A percentile compares a stretch with the other conserved stretches of the same genome.
phyloP scores from a whole-genome alignment of 768 basidiomycete genomes.

The Auriscalpium orientale region DNA sequence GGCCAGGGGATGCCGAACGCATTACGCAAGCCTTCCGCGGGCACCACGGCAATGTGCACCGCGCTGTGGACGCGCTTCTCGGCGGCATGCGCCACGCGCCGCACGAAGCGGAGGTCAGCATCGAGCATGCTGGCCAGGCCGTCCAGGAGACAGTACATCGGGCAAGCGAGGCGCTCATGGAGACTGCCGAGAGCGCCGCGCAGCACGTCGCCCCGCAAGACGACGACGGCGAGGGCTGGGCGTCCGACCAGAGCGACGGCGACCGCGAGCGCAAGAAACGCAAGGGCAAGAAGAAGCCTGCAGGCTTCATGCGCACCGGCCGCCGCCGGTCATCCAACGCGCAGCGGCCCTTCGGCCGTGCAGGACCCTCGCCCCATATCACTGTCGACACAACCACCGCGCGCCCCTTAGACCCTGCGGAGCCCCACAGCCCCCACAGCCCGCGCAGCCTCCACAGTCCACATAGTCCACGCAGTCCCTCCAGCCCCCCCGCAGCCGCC shows the following conservation, averaged over 20 bases:
- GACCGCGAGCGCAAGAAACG: slow-evolving; percentile 2
- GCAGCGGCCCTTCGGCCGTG: neutral
- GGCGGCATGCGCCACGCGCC: slow-evolving; percentile 11
- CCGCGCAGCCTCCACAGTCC: slow-evolving; percentile 15
- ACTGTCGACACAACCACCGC: neutral
- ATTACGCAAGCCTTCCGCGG: slow-evolving; percentile 19
- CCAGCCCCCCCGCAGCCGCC: slow-evolving; percentile 10
- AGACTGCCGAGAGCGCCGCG: slow-evolving; percentile 8
- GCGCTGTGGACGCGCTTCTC: slow-evolving; percentile 20
- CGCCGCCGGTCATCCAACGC: neutral
- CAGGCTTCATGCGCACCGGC: neutral
- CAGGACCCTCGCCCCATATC: neutral
- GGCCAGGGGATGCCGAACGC: slow-evolving; percentile 21
- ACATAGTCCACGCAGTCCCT: slow-evolving; percentile 11
- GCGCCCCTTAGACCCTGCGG: neutral
- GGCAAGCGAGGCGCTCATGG: neutral
- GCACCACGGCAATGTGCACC: slow-evolving; percentile 19
- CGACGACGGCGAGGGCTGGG: slow-evolving; percentile 55
- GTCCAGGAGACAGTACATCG: neutral
- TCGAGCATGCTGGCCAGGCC: slow-evolving; percentile 7
- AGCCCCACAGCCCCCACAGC: slow-evolving; percentile 15
- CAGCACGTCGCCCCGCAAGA: slow-evolving; percentile 16
- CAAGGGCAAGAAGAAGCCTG: slow-evolving; percentile 9
- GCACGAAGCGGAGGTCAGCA: slow-evolving; percentile 11
- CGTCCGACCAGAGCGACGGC: slow-evolving; percentile 43